Base-by-base conservation (phyloP, 306 rosid species). In the Rosa chinensis region DNA sequence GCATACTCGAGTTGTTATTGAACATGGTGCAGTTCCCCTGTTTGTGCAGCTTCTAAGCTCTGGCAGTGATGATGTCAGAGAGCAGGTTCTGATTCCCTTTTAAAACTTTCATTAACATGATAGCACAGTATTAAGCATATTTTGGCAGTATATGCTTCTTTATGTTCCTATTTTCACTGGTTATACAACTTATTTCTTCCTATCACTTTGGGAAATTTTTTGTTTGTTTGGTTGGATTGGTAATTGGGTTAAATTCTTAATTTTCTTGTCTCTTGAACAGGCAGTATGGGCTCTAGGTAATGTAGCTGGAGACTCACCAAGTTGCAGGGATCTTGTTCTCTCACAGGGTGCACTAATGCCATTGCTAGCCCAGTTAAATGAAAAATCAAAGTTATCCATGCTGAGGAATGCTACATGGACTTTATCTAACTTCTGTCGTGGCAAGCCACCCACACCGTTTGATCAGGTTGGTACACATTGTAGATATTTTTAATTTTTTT, bases 281-380 rank as follows among this genome's bases (percentile, higher is more conserved):
- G 92, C 92, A 10, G 87, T 88, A 12, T 85, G 90, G 90, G 89
- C 89, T 56, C 87, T 92, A 28, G 94, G 92, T 76, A 89, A 85
- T 56, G 86, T 92, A 81, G 92, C 91, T 63, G 92, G 91, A 70
- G 95, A 89, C 75, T 90, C 95, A 70, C 91, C 90, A 40, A 75
- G 50, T 49, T 77, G 90, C 71, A 86, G 94, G 74, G 92, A 89
- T 84, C 89, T 87, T 80, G 90, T 88, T 81, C 89, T 92, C 70
- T 44, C 78, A 64, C 83, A 87, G 21, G 90, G 89, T 78, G 94
- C 92, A 2, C 85, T 89, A 20, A 8, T 84, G 72, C 94, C 92
- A 18, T 59, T 89, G 75, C 64, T 92, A 32, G 40, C 80, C 61
- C 90, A 81, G 35, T 77, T 92, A 73, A 89, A 83, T 77, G 91